Evolutionary conservation across 495 filamentous ascomycete genomes (phyloP).

Genomic region (Aspergillus incahuasiensis): DNA sequence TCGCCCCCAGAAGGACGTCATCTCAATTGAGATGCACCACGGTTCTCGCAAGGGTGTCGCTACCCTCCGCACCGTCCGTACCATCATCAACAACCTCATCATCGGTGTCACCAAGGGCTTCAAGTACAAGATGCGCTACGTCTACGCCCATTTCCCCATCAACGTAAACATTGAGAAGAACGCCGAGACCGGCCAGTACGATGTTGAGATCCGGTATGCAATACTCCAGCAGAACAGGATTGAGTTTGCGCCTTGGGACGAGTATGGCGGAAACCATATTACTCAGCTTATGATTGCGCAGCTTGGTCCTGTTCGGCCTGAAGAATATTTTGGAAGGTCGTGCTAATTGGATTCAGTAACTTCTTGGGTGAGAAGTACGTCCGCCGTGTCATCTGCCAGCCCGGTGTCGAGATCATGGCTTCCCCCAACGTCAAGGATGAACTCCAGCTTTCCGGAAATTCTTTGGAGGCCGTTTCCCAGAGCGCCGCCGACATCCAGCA

Average conservation of each 20-base stretch:
- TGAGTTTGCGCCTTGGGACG: background rate
- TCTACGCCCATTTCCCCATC: constrained; percentile 99
- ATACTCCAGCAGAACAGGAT: background rate
- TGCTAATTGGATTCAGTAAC: constrained; percentile 58
- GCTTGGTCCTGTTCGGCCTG: background rate
- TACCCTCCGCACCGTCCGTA: constrained; percentile 94
- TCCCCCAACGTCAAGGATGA: constrained; percentile 95
- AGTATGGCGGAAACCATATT: background rate
- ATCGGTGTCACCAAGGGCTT: constrained; percentile 96
- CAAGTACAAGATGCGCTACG: constrained; percentile 99
- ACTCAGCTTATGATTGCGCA: background rate
- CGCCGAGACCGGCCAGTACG: constrained; percentile 75
- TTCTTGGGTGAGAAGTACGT: constrained; percentile 99
- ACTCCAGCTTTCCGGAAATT: constrained; percentile 88
- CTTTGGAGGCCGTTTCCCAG: constrained; percentile 93
- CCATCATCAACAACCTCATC: constrained; percentile 96
- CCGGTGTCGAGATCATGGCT: constrained; percentile 83
- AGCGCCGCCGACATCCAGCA: constrained; percentile 98
- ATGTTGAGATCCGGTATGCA: constrained; percentile 96
- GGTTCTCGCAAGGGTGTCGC: constrained; percentile 95
- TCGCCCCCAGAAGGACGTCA: constrained; percentile 69
- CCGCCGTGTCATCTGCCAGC: constrained; percentile 79
- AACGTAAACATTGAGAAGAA: constrained; percentile 99
- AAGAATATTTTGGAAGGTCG: background rate
- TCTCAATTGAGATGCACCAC: constrained; percentile 97